Conservation (phyloP, 371 early-diverging fungal species). For the Coemansia sp. region DNA sequence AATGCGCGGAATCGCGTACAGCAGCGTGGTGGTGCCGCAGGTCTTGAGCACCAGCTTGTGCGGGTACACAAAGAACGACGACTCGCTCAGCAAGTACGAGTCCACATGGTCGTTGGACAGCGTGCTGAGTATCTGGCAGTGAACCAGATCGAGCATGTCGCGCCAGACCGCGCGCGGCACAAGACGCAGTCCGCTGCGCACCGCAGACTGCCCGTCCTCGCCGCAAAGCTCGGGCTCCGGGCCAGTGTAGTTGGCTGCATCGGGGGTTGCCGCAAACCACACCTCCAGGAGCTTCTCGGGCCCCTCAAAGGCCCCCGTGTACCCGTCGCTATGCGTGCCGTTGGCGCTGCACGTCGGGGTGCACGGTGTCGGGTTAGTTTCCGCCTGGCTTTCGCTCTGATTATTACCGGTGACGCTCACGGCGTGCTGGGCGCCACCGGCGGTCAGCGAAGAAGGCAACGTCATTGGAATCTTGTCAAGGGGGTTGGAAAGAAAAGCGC, state of each 20-base stretch:
- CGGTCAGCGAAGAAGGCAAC: constrained; percentile 34
- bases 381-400: constrained; percentile 25
- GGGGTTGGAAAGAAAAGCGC: too few relatives aligned
- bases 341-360: constrained; percentile 49
- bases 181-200: constrained; percentile 67
- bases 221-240: constrained; percentile 39
- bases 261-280: constrained; percentile 73
- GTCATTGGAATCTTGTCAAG: neutral
- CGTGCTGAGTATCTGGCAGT: constrained; percentile 86
- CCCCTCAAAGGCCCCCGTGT: constrained; percentile 76
- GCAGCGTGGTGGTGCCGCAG: constrained; percentile 93
- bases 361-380: constrained; percentile 26
- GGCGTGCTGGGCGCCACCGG: constrained; percentile 48
- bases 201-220: constrained; percentile 49
- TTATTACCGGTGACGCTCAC: constrained; percentile 48
- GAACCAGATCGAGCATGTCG: constrained; percentile 86
- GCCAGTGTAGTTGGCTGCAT: constrained; percentile 39
- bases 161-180: constrained; percentile 81
- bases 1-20: constrained; percentile 80
- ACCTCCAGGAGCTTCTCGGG: constrained; percentile 97
- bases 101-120: constrained; percentile 76
- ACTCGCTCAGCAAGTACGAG: constrained; percentile 91
- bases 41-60: constrained; percentile 95
- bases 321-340: constrained; percentile 51
- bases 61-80: constrained; percentile 94